Evolutionary conservation across 768 basidiomycete genomes (phyloP).

Genomic region (Hygrocybe punicea): DNA sequence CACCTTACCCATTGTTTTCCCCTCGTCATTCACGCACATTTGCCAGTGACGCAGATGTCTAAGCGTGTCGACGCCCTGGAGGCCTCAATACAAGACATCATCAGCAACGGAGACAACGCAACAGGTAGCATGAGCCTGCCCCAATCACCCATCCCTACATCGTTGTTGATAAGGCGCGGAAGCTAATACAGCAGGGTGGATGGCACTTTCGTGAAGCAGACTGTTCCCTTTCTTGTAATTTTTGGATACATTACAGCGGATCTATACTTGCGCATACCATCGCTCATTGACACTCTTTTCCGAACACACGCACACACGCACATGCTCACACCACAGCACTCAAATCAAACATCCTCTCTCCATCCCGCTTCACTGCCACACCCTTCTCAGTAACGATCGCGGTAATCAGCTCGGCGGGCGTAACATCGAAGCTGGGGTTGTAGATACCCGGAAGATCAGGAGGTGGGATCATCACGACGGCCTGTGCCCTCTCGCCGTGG

Average conservation of each 20-base stretch:
- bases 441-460: conserved; percentile 61
- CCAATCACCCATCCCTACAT: conserved; percentile 48
- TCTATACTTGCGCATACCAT: not conserved
- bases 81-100: conserved; percentile 87
- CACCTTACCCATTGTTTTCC: conserved; percentile 5
- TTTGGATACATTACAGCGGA: not conserved
- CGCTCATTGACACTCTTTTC: not conserved
- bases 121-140: conserved; percentile 58
- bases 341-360: conserved; percentile 56
- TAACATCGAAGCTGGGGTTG: conserved; percentile 97
- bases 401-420: conserved; percentile 89
- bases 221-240: too few relatives aligned
- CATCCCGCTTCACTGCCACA: conserved; percentile 63
- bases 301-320: not conserved
- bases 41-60: conserved; percentile 88
- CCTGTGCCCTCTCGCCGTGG: conserved; percentile 55
- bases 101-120: conserved; percentile 41
- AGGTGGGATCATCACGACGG: conserved; percentile 83
- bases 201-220: too few relatives aligned
- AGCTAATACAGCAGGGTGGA: not conserved
- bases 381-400: conserved; percentile 95
- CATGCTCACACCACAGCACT: conserved; percentile 34
- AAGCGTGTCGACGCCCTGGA: conserved; percentile 86
- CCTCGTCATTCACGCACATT: conserved; percentile 6
- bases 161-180: conserved; percentile 40